Base-by-base conservation (phyloP, 192 early-diverging fungal genomes). In the Gryganskiella cystojenkinii region DNA sequence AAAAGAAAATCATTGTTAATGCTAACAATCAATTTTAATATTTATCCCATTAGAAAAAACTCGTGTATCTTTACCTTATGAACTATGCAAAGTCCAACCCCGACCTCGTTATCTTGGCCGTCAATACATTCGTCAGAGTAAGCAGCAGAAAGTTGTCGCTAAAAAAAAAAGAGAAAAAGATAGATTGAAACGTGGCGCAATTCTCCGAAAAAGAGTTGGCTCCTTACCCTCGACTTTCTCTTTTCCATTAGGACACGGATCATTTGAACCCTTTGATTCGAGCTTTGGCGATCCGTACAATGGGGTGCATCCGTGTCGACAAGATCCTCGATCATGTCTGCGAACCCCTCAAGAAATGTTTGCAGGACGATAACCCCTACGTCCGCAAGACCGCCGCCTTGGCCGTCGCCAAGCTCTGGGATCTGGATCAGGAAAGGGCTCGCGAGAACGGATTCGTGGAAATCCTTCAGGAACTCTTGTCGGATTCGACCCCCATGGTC, bases 51-150 rank as follows among this genome's bases (percentile, higher is more conserved):
- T 67, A 97, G 65, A 99, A 99, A 81, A 99, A 99, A 83, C 88
- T 99, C 63, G 93, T 98, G 34, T 99, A 99, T 71, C 81, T 99
- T 62, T 99, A 98, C 76, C 82, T 99, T 60, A 98, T 99, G 81
- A 98, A 98, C 83, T 99, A 98, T 65, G 97, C 98, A 22, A 93
- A 97, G 71, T 91, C 93, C 49, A 93, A 98, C 79, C 96, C 98
- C 2, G 96, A 99, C 65, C 86, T 99, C 27, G 98, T 98, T 45
- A 98, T 96, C 66, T 81, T 98, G 47, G 97, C 98, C 2, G 94
- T 98, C 49, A 97, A 97, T 63, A 96, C 97, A 34, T 98, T 99
- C 86, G 96, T 97, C 59, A 98, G 95, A 86, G 92, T 94, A 62
- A 64, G 33, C n/a, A 11, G 2, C 43, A 50, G 25, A 43, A 44